Base-by-base conservation (phyloP, 768 basidiomycete species). In the Saitozyma podzolica region DNA sequence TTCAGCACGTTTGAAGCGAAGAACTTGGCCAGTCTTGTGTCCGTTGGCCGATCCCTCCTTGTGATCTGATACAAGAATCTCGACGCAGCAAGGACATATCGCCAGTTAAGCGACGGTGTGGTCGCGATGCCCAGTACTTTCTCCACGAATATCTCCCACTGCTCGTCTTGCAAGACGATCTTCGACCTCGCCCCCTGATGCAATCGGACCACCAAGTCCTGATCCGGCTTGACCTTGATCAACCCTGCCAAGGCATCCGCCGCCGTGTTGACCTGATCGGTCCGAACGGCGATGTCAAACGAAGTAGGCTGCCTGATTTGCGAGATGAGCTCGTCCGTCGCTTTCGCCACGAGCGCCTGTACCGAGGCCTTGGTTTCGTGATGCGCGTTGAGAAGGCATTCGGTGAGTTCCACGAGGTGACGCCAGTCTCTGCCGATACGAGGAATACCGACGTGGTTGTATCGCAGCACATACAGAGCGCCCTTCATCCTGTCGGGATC, bases 401-500 rank as follows among this genome's bases (percentile, higher is more conserved):
- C 80, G 4, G 89, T 70, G 20, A 91, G 81, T n/a, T 83, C 81
- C 1, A 86, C 81, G 0, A 85, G 83, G 43, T 89, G 80, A 0
- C 84, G 84, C 56, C 88, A 87, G 73, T 92, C 90, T 85, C 77
- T 53, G 16, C 73, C 68, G 50, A 80, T 81, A 55, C 70, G 40
- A n/a, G 61, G 69, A 76, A 69, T 67, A 80, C 89, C 87, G 65
- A 91, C 87, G 6, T 83, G 82, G 9, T 86, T 82, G 9, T 83
- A 81, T 70, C 89, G 87, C 40, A 92, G 74, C 5, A 88, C 87
- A 86, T 90, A 92, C 17, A 92, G 79, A 3, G 90, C 89, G 9
- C 92, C 92, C 81, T 96, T 94, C 87, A 92, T 90, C n/a, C 89
- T 84, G 75, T 92, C 90, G 68, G 90, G 90, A 45, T 93, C 91